A percentile compares a stretch with the other conserved stretches of the same genome.
Evolutionary conservation across 2,329 filamentous ascomycete genomes (phyloP).

Genomic region (Stachybotrys chlorohalonatus): DNA sequence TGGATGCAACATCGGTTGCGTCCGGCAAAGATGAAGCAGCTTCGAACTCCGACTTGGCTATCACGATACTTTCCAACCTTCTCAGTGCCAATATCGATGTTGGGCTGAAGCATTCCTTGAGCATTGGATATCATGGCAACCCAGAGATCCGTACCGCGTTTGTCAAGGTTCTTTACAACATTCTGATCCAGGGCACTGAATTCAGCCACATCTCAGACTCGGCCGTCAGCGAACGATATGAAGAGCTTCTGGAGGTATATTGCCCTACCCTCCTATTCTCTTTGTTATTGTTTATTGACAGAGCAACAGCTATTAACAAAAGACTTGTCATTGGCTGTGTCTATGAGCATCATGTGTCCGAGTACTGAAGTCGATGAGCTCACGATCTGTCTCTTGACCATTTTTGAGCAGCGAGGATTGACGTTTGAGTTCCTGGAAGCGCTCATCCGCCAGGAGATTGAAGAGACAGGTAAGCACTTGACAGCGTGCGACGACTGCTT

Average conservation of each 20-base stretch:
- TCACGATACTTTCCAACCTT: constrained; percentile 59
- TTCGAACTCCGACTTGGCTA: constrained; percentile 53
- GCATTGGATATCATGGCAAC: constrained; percentile 63
- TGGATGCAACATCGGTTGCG: constrained; percentile 20
- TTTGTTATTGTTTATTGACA: constrained; percentile 1
- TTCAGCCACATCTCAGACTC: constrained; percentile 61
- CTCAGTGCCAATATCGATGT: constrained; percentile 65
- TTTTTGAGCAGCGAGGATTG: constrained; percentile 59
- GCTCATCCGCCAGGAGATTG: constrained; percentile 59
- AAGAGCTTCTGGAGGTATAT: constrained; percentile 48
- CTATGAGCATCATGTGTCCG: constrained; percentile 57
- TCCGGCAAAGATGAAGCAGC: constrained; percentile 41
- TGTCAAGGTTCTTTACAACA: constrained; percentile 61
- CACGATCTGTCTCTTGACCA: constrained; percentile 56
- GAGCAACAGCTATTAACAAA: constrained; percentile 44
- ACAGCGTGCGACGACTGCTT: too few species aligned
- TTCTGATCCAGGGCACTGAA: constrained; percentile 61
- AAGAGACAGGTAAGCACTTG: constrained; percentile 45
- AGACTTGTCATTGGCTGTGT: constrained; percentile 52
- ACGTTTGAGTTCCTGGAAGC: constrained; percentile 56
- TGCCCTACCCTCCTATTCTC: neutral
- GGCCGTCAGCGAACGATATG: constrained; percentile 60
- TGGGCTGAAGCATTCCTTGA: constrained; percentile 59
- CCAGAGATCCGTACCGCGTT: constrained; percentile 62
- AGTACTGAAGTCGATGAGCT: constrained; percentile 61